Evolutionary conservation across 75 land plant species (phyloP), one percentile per base, ranked within the genome.

Genomic region (Pinus taeda): DNA sequence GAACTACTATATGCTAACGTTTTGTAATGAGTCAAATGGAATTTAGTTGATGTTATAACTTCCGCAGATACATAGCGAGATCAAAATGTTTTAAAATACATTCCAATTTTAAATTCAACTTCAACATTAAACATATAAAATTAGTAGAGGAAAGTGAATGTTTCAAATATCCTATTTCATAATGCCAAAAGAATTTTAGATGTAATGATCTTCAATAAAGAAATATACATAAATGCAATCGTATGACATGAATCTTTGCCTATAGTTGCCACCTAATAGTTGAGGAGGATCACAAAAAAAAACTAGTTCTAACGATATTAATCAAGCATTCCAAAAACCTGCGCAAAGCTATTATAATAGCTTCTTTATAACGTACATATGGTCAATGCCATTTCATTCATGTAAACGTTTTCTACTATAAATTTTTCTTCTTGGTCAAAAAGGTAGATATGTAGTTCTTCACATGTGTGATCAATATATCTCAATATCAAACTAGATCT

Each of bases 21-120:
- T 77, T 93, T 93, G 83, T 97, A 96, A 17, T 96, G 97, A 22
- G 74, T 79, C 15, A 97, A 97, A 79, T 96, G 98, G 80, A 96
- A 96, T 76, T 96, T 94, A 15, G 97, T 97, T n/a, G 98, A 96
- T 60, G 98, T 96, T 57, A 96, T 96, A 74, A 96, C 97, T 90
- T 96, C 98, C 93, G 92, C 71, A 80, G 74, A 49, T 18, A 66
- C 45, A 79, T 0, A 73, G 30, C 18, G 15, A 30, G 20, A 57
- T 11, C 6, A 60, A 24, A 76, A 61, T 0, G 12, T 9, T 49
- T 62, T 62, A 39, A 39, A 70, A 15, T 11, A 70, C 6, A 39
- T 15, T 70, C 21, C 53, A 37, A 15, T 55, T 42, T 53, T 20
- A 26, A 73, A 53, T 24, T 73, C 17, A 56, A 24, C 1, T 6